Conservation (phyloP, 208 protist genomes). For the Leishmania martiniquensis region DNA sequence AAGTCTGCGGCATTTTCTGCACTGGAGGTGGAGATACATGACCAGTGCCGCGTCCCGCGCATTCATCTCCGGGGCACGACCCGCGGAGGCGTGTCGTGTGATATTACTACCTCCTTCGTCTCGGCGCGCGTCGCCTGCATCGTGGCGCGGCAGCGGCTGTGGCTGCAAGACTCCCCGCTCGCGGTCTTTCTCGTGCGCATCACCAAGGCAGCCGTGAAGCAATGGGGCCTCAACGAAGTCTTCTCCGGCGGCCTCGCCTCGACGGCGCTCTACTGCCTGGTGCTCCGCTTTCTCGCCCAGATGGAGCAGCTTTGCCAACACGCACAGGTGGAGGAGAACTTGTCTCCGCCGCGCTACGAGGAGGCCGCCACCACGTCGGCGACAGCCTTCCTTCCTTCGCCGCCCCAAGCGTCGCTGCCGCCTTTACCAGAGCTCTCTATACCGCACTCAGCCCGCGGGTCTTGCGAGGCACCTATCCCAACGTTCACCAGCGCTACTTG, state of each 20-base stretch:
- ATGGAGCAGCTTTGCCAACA: slow-evolving; percentile 31
- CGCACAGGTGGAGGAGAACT: slow-evolving; percentile 16
- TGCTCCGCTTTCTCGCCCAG: slow-evolving; percentile 52
- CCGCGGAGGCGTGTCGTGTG: slow-evolving; percentile 34
- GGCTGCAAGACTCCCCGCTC: slow-evolving; percentile 33
- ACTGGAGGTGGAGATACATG: slow-evolving; percentile 41
- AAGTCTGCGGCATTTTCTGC: background rate
- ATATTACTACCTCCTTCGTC: slow-evolving; percentile 43
- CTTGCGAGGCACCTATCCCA: background rate
- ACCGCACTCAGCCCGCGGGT: background rate
- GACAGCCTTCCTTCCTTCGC: background rate
- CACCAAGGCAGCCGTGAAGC: slow-evolving; percentile 61
- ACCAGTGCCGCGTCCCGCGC: slow-evolving; percentile 58
- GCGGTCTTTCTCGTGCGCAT: slow-evolving; percentile 46
- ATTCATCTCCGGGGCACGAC: slow-evolving; percentile 40
- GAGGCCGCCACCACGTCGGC: slow-evolving; percentile 8
- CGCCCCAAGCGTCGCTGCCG: background rate
- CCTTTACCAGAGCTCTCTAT: background rate
- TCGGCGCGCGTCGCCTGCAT: slow-evolving; percentile 30
- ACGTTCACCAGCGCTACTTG: background rate
- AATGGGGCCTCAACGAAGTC: slow-evolving; percentile 63
- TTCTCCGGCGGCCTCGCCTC: slow-evolving; percentile 59
- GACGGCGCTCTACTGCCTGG: slow-evolving; percentile 64
- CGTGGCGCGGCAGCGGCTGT: slow-evolving; percentile 41
- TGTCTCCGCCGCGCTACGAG: slow-evolving; percentile 31